These are phyloP conservation scores for Dichomitus squalens DNA, from an alignment of 1,284 basidiomycete species.

Conservation along the genomic window DNA sequence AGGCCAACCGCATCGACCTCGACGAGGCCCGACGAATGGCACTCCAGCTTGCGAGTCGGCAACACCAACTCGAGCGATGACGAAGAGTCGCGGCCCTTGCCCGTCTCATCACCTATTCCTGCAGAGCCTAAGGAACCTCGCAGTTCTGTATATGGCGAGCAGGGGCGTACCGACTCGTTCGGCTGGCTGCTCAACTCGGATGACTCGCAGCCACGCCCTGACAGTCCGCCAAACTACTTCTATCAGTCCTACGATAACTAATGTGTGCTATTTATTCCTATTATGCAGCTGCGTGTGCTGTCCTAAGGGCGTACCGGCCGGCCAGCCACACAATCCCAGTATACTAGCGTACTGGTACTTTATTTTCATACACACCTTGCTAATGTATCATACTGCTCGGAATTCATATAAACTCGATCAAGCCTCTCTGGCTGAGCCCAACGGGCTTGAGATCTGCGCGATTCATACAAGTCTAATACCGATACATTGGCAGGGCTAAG, in stretches of 20 bases:
- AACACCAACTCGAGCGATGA: background rate
- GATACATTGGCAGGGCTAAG: slow-evolving; percentile 5
- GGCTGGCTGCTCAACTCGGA: slow-evolving; percentile 1
- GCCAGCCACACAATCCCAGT: no score
- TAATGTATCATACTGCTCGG: background rate
- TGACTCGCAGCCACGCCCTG: background rate
- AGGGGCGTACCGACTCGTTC: background rate
- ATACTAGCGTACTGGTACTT: no score
- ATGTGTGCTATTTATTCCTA: background rate
- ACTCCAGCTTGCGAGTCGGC: background rate
- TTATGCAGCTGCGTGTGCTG: background rate
- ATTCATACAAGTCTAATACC: background rate
- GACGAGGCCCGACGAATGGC: background rate
- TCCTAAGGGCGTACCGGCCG: background rate
- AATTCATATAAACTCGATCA: background rate
- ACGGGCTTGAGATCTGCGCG: background rate
- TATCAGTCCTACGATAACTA: background rate
- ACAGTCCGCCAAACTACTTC: background rate
- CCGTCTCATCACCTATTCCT: background rate
- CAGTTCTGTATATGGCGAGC: background rate
- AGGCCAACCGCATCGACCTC: background rate
- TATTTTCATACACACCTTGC: background rate
- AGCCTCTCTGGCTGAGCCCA: background rate
- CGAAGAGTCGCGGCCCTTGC: background rate
- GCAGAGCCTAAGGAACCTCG: background rate